Evolutionary conservation across 1,284 basidiomycete species (phyloP), one percentile per base, ranked within the genome.

Genomic region (Xanthoconium separans): DNA sequence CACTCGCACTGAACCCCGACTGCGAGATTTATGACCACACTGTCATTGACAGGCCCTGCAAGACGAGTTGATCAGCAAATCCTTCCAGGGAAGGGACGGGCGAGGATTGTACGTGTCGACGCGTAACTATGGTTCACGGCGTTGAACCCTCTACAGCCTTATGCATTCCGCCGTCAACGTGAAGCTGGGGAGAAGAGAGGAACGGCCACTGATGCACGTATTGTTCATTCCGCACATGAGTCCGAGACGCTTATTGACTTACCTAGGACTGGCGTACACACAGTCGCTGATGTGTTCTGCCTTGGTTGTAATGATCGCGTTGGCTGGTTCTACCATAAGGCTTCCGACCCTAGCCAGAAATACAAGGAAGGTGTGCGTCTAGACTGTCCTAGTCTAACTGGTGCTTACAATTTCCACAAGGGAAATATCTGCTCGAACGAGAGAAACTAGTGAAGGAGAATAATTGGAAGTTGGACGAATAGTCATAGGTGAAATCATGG

Each of bases 311-410:
- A 85, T 54, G 85, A 86, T 16, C 81, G 87, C 22, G 61, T 94
- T 4, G 92, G 92, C 0, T 94, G 91, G 91, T 91, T 78, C 63
- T 94, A 95, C 61, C 81, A 91, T 65, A 89, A 87, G 63, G 91
- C 92, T 8, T 81, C 84, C 2, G 89, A 94, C 61, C 74, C 76
- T 30, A 79, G 82, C 8, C 92, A 95, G 80, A 91, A 88, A 66
- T 94, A 94, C 66, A 94, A 94, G 69, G 92, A 94, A 81, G 88
- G 91, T 83, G 48, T 45, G 76, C 15, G 11, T 15, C 20, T 5
- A 3, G 30, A 59, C 7, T 2, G 20, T 29, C 40, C 22, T 43
- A 12, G 45, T 20, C 29, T 49, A 33, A 24, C 29, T 31, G 22
- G 13, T 24, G n/a, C 37, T 20, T 16, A 55, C 34, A 11, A 11